Base-by-base conservation (phyloP, 164 flowering plant species). In the Tetracentron sinense region DNA sequence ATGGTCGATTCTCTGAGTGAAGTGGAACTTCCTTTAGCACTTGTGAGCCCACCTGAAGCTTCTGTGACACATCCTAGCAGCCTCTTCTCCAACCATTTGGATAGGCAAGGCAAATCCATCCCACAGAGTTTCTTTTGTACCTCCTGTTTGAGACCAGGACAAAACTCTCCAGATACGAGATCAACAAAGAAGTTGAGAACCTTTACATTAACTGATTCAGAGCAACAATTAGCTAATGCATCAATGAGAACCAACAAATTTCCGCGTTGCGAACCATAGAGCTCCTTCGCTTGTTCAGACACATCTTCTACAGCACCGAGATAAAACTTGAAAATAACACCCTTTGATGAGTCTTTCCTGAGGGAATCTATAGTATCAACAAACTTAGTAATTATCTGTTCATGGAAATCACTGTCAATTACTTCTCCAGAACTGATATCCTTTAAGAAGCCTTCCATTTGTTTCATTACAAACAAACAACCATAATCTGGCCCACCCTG, bases 1-100 rank as follows among this genome's bases (percentile, higher is more conserved):
- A 89, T 81, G 38, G 94, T 79, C 28, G 96, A 75, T 58, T 92
- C 99, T 75, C 97, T 81, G 21, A 95, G 82, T 56, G 88, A 54
- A 53, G 48, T 44, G 60, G 88, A 84, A 78, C 69, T 78, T 67
- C 74, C 95, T 81, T 78, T 87, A 30, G 74, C 76, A 71, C 69
- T 59, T 30, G 66, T 28, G 23, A 61, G 64, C 26, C 75, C 85
- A 56, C 58, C 80, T 22, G 87, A 72, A 60, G 71, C 55, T 60
- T 86, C 86, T 3, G 62, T 46, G 12, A 54, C 35, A 69, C 76
- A 69, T 56, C 96, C 96, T 52, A 95, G 69, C 10, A 95, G 79
- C 74, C 96, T 83, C 61, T 66, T 82, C 72, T 83, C 96, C 76
- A 95, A 73, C 99, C 99, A 95, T 54, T 79, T 81, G 0, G 92